Base-by-base conservation (phyloP, 1,284 basidiomycete species). In the Tetrapyrgos nigripes region DNA sequence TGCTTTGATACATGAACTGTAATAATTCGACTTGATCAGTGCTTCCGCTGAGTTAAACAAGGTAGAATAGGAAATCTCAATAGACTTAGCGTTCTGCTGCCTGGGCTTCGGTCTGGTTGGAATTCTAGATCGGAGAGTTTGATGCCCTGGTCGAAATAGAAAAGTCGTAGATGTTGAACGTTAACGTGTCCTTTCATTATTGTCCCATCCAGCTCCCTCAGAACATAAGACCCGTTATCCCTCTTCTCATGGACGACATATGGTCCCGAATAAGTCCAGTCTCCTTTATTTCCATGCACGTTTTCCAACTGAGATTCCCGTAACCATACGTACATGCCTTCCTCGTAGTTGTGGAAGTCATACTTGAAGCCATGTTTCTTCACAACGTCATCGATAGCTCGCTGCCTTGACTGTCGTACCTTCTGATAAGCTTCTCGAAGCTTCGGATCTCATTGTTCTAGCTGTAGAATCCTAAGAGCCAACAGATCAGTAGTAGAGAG, bases 401-500 rank as follows among this genome's bases (percentile, higher is more conserved):
- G 49, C 21, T 33, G 4, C 11, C 49, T 26, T 9, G 49, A 28
- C 6, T 21, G 9, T 13, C 49, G 49, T 3, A 50, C 9, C 19
- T 11, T 4, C 5, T 11, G 14, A 19, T 46, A 54, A 4, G 53
- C 53, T 43, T 19, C 2, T 19, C 24, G 24, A 3, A 46, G 24
- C 11, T 54, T 33, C 4, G 49, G 49, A 14, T 50, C 29, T 17
- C 27, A 47, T 23, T 56, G 55, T 24, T 44, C 3, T 1, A 66
- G 53, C 47, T 64, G 60, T 2, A 49, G 17, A 19, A 63, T 66
- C 4, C 56, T 37, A 2, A 61, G 28, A 0, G 57, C 40, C 1
- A 68, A 46, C 5, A 68, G 52, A 17, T 68, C 57, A 0, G 45
- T 37, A 1, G 55, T 59, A 13, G 40, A 56, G 46, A 62, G 59